phyloP scores from a whole-genome alignment of 805 yeast genomes.

The Sungouiella thailandica region DNA sequence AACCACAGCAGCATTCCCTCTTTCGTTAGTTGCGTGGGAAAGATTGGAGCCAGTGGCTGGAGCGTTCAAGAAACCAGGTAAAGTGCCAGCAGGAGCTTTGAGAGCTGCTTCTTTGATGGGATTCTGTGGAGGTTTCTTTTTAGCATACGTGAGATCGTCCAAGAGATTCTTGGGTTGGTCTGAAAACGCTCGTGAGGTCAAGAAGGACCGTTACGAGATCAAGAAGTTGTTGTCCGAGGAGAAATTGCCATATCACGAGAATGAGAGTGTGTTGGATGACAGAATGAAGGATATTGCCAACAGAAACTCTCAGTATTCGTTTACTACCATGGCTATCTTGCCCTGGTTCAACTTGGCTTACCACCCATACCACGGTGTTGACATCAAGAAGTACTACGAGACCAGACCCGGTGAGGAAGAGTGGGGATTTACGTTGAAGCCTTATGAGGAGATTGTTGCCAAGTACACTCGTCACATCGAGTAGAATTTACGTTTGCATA shows the following conservation, averaged over 20 bases:
- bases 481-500: constrained; percentile 8
- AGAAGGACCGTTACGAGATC: constrained; percentile 67
- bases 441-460: constrained; percentile 44
- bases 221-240: constrained; percentile 62
- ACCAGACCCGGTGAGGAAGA: constrained; percentile 54
- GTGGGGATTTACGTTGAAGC: constrained; percentile 51
- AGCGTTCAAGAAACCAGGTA: constrained; percentile 40
- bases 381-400: constrained; percentile 41
- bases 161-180: constrained; percentile 73
- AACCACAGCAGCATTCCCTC: constrained; percentile 38
- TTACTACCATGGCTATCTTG: constrained; percentile 50
- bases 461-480: constrained; percentile 17
- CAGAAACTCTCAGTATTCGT: constrained; percentile 72
- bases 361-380: constrained; percentile 81
- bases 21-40: constrained; percentile 39
- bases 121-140: constrained; percentile 64
- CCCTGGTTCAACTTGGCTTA: constrained; percentile 82
- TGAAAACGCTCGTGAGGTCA: constrained; percentile 69
- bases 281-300: constrained; percentile 72
- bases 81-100: constrained; percentile 50
- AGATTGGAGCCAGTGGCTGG: constrained; percentile 39
- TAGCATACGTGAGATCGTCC: constrained; percentile 63
- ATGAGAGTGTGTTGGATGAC: constrained; percentile 50
- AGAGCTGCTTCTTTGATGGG: constrained; percentile 64
- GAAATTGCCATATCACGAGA: constrained; percentile 61